A percentile compares a stretch with the other conserved stretches of the same genome.
These are phyloP conservation scores for Marasmius sp. DNA, from an alignment of 1,284 basidiomycete species.

Conservation along the genomic window DNA sequence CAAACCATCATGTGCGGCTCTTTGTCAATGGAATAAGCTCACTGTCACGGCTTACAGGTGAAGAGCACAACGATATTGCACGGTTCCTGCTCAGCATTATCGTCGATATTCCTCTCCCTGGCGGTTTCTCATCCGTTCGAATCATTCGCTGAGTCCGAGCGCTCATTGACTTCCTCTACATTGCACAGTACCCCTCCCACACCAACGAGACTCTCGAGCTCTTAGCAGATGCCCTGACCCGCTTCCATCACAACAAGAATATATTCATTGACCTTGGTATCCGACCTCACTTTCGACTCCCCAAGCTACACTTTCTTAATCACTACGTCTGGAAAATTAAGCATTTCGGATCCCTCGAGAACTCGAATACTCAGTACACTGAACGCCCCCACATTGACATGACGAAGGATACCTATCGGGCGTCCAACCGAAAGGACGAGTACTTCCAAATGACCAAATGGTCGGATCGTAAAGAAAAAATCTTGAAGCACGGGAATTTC, in stretches of 20 bases:
- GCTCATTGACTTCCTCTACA: slow-evolving; percentile 14
- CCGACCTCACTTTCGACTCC: slow-evolving; percentile 26
- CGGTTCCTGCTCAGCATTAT: slow-evolving; percentile 28
- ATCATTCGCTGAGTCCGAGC: slow-evolving; percentile 26
- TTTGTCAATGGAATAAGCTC: slow-evolving; percentile 36
- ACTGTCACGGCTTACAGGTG: slow-evolving; percentile 27
- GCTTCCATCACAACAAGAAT: slow-evolving; percentile 26
- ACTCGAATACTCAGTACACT: no score
- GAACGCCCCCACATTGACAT: no score
- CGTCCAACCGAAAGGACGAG: slow-evolving; percentile 33
- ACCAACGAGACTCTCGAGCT: no score
- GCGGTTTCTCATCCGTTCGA: slow-evolving; percentile 26
- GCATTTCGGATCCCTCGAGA: slow-evolving; percentile 21
- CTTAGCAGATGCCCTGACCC: no score
- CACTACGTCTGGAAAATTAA: slow-evolving; percentile 13
- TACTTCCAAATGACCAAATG: slow-evolving; percentile 15
- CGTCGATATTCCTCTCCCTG: no score
- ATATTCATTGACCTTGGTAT: slow-evolving; percentile 23
- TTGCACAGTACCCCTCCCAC: slow-evolving; percentile 25
- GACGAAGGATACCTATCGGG: slow-evolving; percentile 25
- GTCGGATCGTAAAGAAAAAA: not conserved
- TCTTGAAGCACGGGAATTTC: not conserved
- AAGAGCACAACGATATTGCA: slow-evolving; percentile 30
- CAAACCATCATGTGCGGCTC: slow-evolving; percentile 29
- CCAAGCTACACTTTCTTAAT: slow-evolving; percentile 24